Evolutionary conservation across 441 rosid genomes (phyloP).

Genomic region (Omphalea diandra): DNA sequence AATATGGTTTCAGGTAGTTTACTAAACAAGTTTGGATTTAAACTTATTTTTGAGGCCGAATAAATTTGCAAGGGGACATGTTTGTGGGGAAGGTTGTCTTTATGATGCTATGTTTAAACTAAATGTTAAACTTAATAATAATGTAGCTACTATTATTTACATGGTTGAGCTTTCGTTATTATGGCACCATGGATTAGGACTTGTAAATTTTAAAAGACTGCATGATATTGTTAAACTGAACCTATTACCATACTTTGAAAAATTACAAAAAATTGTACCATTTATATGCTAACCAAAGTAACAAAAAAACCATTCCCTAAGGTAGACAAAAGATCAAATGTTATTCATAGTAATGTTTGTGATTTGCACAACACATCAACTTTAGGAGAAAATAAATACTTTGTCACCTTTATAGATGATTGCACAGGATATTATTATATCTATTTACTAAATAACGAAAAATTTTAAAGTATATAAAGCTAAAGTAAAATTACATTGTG

Average conservation of each 20-base stretch:
- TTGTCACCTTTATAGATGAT: not conserved
- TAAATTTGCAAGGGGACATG: not conserved
- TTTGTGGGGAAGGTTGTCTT: not conserved
- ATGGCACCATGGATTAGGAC: not conserved
- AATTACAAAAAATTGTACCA: not conserved
- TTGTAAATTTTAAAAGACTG: not conserved
- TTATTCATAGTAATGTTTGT: not conserved
- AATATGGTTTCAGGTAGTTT: not conserved
- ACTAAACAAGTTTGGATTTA: not conserved
- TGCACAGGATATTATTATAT: not conserved
- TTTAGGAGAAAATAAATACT: not conserved
- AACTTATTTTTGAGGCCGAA: not conserved
- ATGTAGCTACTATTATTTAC: not conserved
- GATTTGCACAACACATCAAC: not conserved
- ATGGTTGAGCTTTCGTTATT: not conserved
- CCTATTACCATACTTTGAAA: not conserved
- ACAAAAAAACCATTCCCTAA: not conserved
- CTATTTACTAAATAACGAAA: not conserved
- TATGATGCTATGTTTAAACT: not conserved
- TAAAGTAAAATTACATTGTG: not conserved
- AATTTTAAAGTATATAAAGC: not conserved
- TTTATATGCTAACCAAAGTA: not conserved
- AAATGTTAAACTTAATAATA: not conserved
- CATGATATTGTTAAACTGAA: not conserved
- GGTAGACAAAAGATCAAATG: not conserved